Percentiles rank a stretch among this genome's conserved stretches.
phyloP scores from a whole-genome alignment of 1,284 basidiomycete species.

The Apiotrichum mycotoxinovorans region DNA sequence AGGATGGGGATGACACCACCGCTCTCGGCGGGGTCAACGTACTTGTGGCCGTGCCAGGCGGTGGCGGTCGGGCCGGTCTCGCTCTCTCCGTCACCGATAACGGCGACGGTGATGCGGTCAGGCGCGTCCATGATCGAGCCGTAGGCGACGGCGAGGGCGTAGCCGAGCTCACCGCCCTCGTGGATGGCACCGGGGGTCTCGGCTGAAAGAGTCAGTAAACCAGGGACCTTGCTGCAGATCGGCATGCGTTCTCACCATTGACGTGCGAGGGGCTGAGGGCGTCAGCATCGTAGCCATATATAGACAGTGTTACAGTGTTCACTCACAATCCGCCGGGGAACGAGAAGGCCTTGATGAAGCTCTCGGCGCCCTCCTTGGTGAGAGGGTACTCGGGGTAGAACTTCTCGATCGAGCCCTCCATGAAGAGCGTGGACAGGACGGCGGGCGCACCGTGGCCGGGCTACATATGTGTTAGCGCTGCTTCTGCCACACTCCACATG shows the following conservation, averaged over 20 bases:
- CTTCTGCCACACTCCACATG: too few relatives aligned
- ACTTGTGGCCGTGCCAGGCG: constrained; percentile 79
- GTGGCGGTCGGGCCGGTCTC: constrained; percentile 79
- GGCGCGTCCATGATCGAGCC: constrained; percentile 81
- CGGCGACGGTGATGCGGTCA: constrained; percentile 66
- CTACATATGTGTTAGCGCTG: constrained; percentile 50
- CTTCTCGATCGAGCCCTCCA: constrained; percentile 82
- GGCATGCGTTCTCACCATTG: constrained; percentile 35
- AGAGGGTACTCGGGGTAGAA: constrained; percentile 72
- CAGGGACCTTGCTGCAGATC: constrained; percentile 42
- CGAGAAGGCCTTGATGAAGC: constrained; percentile 50
- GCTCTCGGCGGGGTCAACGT: constrained; percentile 82
- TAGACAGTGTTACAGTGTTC: too few relatives aligned
- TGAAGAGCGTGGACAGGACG: constrained; percentile 72
- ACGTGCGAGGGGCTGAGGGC: constrained; percentile 55
- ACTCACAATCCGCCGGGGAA: constrained; percentile 54
- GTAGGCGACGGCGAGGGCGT: constrained; percentile 76
- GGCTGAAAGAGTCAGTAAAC: constrained; percentile 41
- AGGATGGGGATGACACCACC: constrained; percentile 84
- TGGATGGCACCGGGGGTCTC: constrained; percentile 82
- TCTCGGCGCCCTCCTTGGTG: constrained; percentile 61
- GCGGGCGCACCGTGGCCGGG: constrained; percentile 78
- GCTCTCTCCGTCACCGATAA: constrained; percentile 82
- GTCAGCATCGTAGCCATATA: too few relatives aligned
- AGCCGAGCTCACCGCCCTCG: constrained; percentile 85